These are phyloP conservation scores for Dorcoceras hygrometricum DNA, from an alignment of 257 asterid species.

Conservation along the genomic window DNA sequence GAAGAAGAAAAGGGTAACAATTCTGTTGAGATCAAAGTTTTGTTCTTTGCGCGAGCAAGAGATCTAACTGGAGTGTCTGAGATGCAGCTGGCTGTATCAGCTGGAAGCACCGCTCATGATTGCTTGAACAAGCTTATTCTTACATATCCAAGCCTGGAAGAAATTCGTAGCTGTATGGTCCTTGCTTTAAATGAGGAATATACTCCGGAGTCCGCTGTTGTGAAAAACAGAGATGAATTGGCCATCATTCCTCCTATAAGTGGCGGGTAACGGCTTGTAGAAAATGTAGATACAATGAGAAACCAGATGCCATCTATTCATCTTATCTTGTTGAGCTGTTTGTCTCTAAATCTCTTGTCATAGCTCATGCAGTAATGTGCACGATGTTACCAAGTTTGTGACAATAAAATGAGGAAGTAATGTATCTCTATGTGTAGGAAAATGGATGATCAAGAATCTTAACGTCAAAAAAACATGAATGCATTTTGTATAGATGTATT, in stretches of 20 bases:
- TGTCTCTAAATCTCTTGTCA: not conserved
- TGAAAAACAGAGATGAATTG: conserved; percentile 74
- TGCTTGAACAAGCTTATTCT: conserved; percentile 65
- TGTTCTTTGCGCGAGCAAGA: conserved; percentile 86
- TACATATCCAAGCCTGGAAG: conserved; percentile 66
- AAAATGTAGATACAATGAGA: not conserved
- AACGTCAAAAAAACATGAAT: too few relatives aligned
- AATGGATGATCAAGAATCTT: not conserved
- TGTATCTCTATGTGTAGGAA: not conserved
- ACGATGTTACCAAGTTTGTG: not conserved
- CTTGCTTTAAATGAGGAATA: conserved; percentile 86
- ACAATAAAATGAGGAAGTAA: not conserved
- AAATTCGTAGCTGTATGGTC: conserved; percentile 80
- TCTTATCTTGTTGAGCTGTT: not conserved
- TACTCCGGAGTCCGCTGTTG: conserved; percentile 51
- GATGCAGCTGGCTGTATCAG: conserved; percentile 54
- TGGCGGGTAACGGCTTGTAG: conserved; percentile 51
- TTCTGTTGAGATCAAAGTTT: conserved; percentile 54
- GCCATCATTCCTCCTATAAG: conserved; percentile 97
- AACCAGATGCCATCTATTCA: not conserved
- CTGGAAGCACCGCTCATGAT: conserved; percentile 61
- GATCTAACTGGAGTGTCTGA: conserved; percentile 71
- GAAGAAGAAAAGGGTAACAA: conserved; percentile 28
- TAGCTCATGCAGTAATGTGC: not conserved
- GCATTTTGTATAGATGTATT: too few relatives aligned